Conservation (phyloP, 768 basidiomycete species). For the Xanthoconium stramineum region DNA sequence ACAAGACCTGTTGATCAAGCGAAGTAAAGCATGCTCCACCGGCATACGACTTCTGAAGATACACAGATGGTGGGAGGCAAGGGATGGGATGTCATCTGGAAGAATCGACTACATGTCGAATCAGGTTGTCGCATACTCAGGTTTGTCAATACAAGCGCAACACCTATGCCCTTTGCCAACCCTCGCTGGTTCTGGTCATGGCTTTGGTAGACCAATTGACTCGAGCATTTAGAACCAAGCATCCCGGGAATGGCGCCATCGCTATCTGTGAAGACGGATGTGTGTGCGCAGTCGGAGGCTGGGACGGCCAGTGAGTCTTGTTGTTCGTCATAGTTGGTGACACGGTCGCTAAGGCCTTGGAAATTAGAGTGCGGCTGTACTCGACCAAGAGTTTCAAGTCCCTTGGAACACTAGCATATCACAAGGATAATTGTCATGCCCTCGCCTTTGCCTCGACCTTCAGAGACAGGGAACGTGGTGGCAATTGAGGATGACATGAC, state of each 20-base stretch:
- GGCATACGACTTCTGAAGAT: slow-evolving; percentile 38
- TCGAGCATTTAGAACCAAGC: too few relatives aligned
- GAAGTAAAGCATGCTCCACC: slow-evolving; percentile 38
- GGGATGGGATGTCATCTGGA: slow-evolving; percentile 76
- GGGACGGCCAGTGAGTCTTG: slow-evolving; percentile 82
- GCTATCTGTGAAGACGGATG: slow-evolving; percentile 50
- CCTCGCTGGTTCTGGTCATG: slow-evolving; percentile 58
- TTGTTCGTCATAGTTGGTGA: not conserved
- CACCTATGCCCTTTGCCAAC: not conserved
- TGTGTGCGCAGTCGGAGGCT: slow-evolving; percentile 86
- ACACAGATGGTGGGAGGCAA: slow-evolving; percentile 56
- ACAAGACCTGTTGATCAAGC: too few relatives aligned
- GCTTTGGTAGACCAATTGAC: slow-evolving; percentile 41
- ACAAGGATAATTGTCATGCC: slow-evolving; percentile 74
- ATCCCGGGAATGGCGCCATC: too few relatives aligned
- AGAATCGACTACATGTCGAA: slow-evolving; percentile 62
- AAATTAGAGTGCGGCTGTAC: slow-evolving; percentile 70
- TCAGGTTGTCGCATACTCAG: slow-evolving; percentile 39
- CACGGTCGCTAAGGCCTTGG: not conserved
- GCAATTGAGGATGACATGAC: slow-evolving; percentile 40
- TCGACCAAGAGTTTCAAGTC: slow-evolving; percentile 77
- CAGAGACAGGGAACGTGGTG: not conserved
- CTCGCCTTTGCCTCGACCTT: slow-evolving; percentile 59
- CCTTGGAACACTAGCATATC: slow-evolving; percentile 81
- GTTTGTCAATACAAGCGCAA: too few relatives aligned